Evolutionary conservation across 495 filamentous ascomycete species (phyloP), one percentile per base, ranked within the genome.

Genomic region (Cairneyella variabilis): DNA sequence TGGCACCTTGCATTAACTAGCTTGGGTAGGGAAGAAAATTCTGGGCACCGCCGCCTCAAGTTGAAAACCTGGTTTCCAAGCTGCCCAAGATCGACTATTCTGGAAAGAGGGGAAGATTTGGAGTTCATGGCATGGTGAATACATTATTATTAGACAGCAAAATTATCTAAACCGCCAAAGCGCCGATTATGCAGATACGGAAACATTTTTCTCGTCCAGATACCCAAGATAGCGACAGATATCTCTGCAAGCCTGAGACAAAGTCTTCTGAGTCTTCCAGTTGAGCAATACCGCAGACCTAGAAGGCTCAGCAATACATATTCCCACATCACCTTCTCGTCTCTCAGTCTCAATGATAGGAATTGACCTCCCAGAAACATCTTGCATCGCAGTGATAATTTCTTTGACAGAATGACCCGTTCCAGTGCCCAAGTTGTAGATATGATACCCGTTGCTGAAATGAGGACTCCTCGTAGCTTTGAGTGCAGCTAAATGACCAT

Each of bases 401-500:
- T 79, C 76, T 56, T 72, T 60, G 1, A 80, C 77, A 0, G 76
- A 78, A 38, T 76, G 67, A 2, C 77, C 77, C 3, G 58, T 68
- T 7, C 77, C 77, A 37, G 75, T 77, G 9, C 76, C 77, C 28
- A 80, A 61, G 32, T 80, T 80, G 62, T 76, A 79, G 73, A 66
- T 9, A 74, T 71, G 64, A 78, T 78, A 48, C 73, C 73, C 27
- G 72, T 70, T 10, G 38, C n/a, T 49, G 37, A 2, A 1, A 6
- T 21, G 14, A 11, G 1, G 5, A 17, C 22, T 26, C 9, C 14
- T 3, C 6, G 38, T 20, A 4, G 50, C 18, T 4, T 5, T 3
- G n/a, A 80, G 69, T 1, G 83, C 82, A 27, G 80, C 74, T 51
- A 86, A 76, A 61, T 85, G 83, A 6, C 82, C 82, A 39, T 74